A percentile compares a stretch with the other conserved stretches of the same genome.
Evolutionary conservation across 2,329 filamentous ascomycete genomes (phyloP).

Genomic region (Chrysosporium keratinophilum): DNA sequence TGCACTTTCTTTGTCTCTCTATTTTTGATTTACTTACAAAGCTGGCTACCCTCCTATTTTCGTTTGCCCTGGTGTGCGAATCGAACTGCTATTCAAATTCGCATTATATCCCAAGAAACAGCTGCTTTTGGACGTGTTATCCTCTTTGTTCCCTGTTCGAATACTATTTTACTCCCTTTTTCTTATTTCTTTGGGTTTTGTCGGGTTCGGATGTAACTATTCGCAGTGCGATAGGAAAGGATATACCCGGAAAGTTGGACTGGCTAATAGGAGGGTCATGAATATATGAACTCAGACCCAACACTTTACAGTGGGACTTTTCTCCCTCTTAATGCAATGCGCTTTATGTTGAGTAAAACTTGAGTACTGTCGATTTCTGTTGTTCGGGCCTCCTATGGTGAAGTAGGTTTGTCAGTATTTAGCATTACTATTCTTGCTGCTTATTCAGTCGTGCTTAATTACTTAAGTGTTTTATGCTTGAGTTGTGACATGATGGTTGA

Average conservation of each 20-base stretch:
- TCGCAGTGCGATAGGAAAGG: not conserved
- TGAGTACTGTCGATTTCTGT: not conserved
- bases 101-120: too few relatives aligned
- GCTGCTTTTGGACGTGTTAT: not conserved
- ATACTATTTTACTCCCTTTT: not conserved
- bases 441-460: too few relatives aligned
- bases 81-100: too few relatives aligned
- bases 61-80: too few relatives aligned
- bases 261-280: constrained; percentile 2
- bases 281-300: not conserved
- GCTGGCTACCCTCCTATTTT: too few relatives aligned
- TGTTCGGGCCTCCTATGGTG: too few relatives aligned
- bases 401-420: too few relatives aligned
- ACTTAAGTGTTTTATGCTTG: too few relatives aligned
- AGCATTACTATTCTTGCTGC: too few relatives aligned
- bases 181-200: not conserved
- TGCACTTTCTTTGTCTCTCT: too few relatives aligned
- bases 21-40: too few relatives aligned
- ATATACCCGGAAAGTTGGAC: constrained; percentile 3
- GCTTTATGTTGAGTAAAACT: not conserved
- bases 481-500: too few relatives aligned
- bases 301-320: not conserved
- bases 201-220: not conserved
- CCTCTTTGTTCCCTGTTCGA: not conserved
- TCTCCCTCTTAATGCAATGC: not conserved